These are phyloP conservation scores for Aechmea fasciata DNA, from an alignment of 176 grass and related monocot species.

Conservation along the genomic window DNA sequence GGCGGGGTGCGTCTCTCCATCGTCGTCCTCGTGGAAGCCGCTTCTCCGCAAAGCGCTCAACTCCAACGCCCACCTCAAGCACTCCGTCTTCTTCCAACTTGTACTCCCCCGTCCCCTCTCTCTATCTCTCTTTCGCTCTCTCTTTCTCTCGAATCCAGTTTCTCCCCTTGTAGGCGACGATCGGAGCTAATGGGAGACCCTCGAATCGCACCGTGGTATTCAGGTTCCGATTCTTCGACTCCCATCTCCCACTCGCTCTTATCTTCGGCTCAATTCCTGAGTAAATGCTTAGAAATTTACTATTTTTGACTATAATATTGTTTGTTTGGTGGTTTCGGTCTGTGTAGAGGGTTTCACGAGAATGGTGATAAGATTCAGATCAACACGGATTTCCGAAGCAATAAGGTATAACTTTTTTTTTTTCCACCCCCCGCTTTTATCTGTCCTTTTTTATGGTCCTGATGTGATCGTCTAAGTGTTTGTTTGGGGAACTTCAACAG, in stretches of 20 bases:
- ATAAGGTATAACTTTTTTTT: constrained; percentile 33
- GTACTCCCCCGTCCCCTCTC: constrained; percentile 24
- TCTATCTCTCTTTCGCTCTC: neutral
- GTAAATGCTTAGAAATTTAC: neutral
- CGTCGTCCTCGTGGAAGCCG: constrained; percentile 41
- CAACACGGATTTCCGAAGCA: constrained; percentile 60
- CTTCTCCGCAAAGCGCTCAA: constrained; percentile 67
- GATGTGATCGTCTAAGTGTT: neutral
- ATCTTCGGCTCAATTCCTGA: neutral
- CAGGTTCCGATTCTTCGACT: constrained; percentile 22
- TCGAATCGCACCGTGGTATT: constrained; percentile 89
- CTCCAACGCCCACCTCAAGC: constrained; percentile 64
- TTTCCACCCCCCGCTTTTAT: neutral
- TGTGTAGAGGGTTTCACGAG: constrained; percentile 66
- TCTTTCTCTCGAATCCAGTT: neutral
- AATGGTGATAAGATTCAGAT: constrained; percentile 75
- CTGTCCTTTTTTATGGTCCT: neutral
- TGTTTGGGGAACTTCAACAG: constrained; percentile 23
- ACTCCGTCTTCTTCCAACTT: constrained; percentile 79
- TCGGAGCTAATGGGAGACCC: constrained; percentile 42
- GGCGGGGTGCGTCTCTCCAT: constrained; percentile 23
- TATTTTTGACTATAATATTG: neutral
- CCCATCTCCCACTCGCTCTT: neutral
- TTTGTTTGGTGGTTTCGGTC: neutral
- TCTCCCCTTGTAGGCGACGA: constrained; percentile 43